Conservation (phyloP, 352 stramenopile species). For the Hyaloperonospora brassicae region DNA sequence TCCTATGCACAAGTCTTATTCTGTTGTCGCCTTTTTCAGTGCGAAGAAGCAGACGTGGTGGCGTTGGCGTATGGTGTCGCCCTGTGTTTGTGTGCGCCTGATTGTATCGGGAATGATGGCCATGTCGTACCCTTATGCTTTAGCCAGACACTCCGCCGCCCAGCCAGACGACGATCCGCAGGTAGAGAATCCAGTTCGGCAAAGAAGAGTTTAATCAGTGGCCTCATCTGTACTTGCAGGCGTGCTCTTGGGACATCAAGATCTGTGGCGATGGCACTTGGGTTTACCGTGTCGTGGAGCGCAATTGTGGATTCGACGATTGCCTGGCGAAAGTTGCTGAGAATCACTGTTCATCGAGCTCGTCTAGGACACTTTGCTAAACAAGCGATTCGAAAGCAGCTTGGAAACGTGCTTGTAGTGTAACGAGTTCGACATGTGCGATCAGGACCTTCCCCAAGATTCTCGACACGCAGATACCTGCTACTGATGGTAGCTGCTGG, state of each 20-base stretch:
- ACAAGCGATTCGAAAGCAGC: too few species aligned
- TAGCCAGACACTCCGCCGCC: neutral
- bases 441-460: too few species aligned
- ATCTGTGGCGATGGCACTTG: conserved; percentile 60
- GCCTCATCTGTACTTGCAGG: conserved; percentile 14
- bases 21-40: conserved; percentile 2
- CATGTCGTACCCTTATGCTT: conserved; percentile 1
- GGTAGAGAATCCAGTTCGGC: conserved; percentile 14
- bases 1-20: conserved; percentile 13
- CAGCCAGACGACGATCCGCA: conserved; percentile 30
- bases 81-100: neutral
- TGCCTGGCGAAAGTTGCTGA: conserved; percentile 12
- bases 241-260: conserved; percentile 53
- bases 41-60: neutral
- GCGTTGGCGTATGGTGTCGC: conserved; percentile 1
- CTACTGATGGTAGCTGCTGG: too few species aligned
- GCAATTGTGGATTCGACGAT: conserved; percentile 40
- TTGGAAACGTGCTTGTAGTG: too few species aligned
- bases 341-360: too few species aligned
- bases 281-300: conserved; percentile 43
- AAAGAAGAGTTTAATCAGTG: neutral
- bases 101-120: conserved; percentile 1
- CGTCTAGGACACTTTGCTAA: too few species aligned
- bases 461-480: too few species aligned
- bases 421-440: too few species aligned